phyloP scores from a whole-genome alignment of 139 green algal species.

The Micractinium conductrix region DNA sequence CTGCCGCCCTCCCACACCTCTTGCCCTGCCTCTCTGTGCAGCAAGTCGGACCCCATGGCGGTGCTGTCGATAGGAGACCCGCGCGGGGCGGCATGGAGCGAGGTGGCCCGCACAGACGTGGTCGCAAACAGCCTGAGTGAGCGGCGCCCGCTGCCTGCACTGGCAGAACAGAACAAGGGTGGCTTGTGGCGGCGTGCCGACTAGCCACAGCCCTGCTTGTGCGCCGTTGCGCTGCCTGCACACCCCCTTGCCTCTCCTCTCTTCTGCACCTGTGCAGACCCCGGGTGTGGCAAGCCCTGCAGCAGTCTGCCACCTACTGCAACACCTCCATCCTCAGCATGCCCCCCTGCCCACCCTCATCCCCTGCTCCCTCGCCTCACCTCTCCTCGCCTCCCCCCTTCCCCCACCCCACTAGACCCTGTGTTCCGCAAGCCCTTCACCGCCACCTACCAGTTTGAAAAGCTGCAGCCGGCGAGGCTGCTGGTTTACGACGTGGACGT shows the following conservation, averaged over 20 bases:
- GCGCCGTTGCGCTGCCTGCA: too few species aligned
- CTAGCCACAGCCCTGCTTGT: too few species aligned
- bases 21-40: not conserved
- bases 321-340: not conserved
- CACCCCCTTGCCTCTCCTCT: not conserved
- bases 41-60: slow-evolving; percentile 46
- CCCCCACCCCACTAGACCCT: slow-evolving; percentile 32
- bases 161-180: too few species aligned
- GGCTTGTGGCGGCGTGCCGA: too few species aligned
- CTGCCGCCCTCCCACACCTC: not conserved
- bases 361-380: not conserved
- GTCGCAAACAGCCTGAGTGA: slow-evolving; percentile 45
- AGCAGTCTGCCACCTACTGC: too few species aligned
- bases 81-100: slow-evolving; percentile 2
- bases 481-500: slow-evolving; percentile 47
- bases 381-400: not conserved
- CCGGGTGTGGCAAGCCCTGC: not conserved
- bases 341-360: too few species aligned
- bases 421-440: slow-evolving; percentile 35
- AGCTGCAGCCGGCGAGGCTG: slow-evolving; percentile 42
- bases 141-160: not conserved
- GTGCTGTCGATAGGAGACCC: slow-evolving; percentile 31
- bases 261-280: not conserved
- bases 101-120: slow-evolving; percentile 47
- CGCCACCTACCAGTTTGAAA: slow-evolving; percentile 47